These are phyloP conservation scores for Nemania sp. DNA, from an alignment of 2,329 filamentous ascomycete species.

Conservation along the genomic window DNA sequence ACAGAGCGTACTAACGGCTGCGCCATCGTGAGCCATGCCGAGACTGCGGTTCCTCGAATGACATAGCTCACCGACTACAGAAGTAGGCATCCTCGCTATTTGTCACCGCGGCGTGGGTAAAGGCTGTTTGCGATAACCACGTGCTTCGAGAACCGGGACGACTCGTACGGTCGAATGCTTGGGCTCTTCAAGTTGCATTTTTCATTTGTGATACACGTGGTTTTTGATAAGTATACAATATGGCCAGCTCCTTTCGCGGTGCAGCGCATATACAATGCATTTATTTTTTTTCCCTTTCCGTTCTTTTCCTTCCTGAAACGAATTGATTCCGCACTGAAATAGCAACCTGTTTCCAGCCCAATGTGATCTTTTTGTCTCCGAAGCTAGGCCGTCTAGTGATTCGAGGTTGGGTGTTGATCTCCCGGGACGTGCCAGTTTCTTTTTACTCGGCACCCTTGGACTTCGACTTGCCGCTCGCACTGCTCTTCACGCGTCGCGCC, in stretches of 20 bases:
- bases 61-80: no score
- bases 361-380: conserved; percentile 10
- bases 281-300: conserved; percentile 10
- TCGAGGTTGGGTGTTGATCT: conserved; percentile 1
- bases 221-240: conserved; percentile 19
- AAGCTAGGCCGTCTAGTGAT: neutral
- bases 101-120: neutral
- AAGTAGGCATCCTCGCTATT: neutral
- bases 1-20: conserved; percentile 9
- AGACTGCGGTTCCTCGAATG: no score
- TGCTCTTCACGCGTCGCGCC: conserved; percentile 68
- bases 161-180: neutral
- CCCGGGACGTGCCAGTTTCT: conserved; percentile 6
- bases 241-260: conserved; percentile 2
- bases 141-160: no score
- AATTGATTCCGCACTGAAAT: conserved; percentile 2
- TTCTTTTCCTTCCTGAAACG: conserved; percentile 3
- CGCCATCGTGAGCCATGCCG: no score
- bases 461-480: conserved; percentile 53
- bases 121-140: neutral
- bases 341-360: conserved; percentile 16
- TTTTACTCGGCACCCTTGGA: conserved; percentile 41
- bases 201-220: conserved; percentile 22
- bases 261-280: conserved; percentile 3
- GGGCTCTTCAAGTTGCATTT: neutral